Evolutionary conservation across 2,329 filamentous ascomycete species (phyloP).

Genomic region (Penicillium nordicum): DNA sequence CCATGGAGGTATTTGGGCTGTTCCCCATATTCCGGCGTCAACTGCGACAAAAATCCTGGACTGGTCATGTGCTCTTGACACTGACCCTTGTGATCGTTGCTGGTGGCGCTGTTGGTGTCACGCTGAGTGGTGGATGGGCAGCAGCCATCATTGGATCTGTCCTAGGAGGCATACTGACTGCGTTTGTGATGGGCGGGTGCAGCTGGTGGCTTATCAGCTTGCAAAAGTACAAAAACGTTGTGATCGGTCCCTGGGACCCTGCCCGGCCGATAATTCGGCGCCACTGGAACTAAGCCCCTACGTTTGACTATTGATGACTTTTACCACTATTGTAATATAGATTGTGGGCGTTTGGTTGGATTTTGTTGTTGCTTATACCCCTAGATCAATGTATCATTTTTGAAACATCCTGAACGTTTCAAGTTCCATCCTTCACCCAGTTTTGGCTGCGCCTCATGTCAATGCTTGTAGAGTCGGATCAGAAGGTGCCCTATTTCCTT

Average conservation of each 20-base stretch:
- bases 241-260: conserved; percentile 96
- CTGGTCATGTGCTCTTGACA: conserved; percentile 74
- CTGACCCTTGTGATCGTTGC: conserved; percentile 73
- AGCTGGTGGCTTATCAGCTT: conserved; percentile 97
- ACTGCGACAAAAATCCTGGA: conserved; percentile 75
- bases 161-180: conserved; percentile 69
- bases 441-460: background rate
- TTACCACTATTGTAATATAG: conserved; percentile 13
- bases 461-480: background rate
- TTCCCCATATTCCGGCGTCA: conserved; percentile 97
- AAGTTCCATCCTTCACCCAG: background rate
- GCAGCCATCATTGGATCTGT: conserved; percentile 68
- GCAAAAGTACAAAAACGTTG: conserved; percentile 99
- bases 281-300: conserved; percentile 39
- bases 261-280: conserved; percentile 64
- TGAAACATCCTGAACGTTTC: background rate
- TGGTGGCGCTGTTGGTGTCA: conserved; percentile 69
- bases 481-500: background rate
- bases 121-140: conserved; percentile 52
- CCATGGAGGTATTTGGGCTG: conserved; percentile 92
- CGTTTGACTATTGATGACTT: background rate
- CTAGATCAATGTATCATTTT: conserved; percentile 12
- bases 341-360: conserved; percentile 10
- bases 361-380: conserved; percentile 20
- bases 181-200: conserved; percentile 82